Evolutionary conservation across 1,284 basidiomycete genomes (phyloP).

Genomic region (Moniliophthora roreri): DNA sequence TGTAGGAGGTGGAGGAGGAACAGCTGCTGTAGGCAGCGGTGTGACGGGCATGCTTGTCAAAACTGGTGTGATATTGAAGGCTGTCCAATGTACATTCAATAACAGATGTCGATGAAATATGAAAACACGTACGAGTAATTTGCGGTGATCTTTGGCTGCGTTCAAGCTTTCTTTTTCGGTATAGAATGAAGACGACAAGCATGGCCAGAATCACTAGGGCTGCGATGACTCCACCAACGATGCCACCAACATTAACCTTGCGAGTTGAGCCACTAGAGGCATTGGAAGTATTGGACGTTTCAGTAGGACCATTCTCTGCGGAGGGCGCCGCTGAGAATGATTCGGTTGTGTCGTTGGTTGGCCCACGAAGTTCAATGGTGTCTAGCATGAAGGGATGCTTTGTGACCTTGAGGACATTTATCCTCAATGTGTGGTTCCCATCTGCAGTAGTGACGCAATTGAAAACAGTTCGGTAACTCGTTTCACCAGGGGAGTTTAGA

Average conservation of each 20-base stretch:
- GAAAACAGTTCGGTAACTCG: too few species aligned
- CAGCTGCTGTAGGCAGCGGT: not conserved
- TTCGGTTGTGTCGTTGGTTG: too few species aligned
- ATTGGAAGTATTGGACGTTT: not conserved
- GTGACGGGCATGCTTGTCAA: not conserved
- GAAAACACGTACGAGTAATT: constrained; percentile 10
- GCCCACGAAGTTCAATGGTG: too few species aligned
- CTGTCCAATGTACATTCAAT: not conserved
- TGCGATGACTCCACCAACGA: constrained; percentile 12
- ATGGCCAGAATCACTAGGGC: constrained; percentile 7
- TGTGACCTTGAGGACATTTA: too few species aligned
- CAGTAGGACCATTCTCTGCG: too few species aligned
- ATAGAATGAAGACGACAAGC: not conserved
- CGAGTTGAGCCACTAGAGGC: not conserved
- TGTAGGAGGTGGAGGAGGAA: not conserved
- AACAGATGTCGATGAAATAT: not conserved
- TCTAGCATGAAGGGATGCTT: too few species aligned
- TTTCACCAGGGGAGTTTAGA: too few species aligned
- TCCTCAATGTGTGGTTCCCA: too few species aligned
- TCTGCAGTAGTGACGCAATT: too few species aligned
- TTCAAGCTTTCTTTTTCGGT: constrained; percentile 4
- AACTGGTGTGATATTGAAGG: not conserved
- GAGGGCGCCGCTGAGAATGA: too few species aligned
- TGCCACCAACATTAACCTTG: constrained; percentile 7
- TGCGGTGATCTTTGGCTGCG: not conserved